A percentile compares a stretch with the other conserved stretches of the same genome.
Evolutionary conservation across 2,329 filamentous ascomycete species (phyloP).

Genomic region (Didymella glomerata): DNA sequence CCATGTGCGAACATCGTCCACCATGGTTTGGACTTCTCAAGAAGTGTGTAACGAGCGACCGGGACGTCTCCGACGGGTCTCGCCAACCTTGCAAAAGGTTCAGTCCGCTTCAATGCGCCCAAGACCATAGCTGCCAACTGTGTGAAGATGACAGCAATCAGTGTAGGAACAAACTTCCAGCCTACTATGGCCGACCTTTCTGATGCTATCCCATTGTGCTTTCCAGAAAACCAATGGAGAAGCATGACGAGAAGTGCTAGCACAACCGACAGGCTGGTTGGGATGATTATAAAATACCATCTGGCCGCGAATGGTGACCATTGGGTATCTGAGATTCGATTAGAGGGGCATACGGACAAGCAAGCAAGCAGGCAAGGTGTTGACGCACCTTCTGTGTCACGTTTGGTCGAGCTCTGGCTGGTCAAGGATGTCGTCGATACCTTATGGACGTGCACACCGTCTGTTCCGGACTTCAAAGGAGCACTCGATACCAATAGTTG

Average conservation of each 20-base stretch:
- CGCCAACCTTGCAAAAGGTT: background rate
- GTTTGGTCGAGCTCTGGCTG: background rate
- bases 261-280: background rate
- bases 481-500: background rate
- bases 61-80: background rate
- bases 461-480: background rate
- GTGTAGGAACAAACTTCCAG: background rate
- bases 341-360: background rate
- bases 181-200: background rate
- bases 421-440: background rate
- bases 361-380: no score
- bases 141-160: background rate
- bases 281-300: background rate
- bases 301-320: background rate
- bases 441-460: background rate
- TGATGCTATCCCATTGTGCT: background rate
- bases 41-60: background rate
- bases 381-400: background rate
- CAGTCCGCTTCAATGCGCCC: background rate
- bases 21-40: background rate
- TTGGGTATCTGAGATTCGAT: background rate
- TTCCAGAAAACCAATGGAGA: background rate
- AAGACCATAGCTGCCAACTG: background rate
- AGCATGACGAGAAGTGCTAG: background rate
- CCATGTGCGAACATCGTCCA: background rate